A percentile compares a stretch with the other conserved stretches of the same genome.
These are phyloP conservation scores for Mucor mucedo DNA, from an alignment of 371 early-diverging fungal genomes.

Conservation along the genomic window DNA sequence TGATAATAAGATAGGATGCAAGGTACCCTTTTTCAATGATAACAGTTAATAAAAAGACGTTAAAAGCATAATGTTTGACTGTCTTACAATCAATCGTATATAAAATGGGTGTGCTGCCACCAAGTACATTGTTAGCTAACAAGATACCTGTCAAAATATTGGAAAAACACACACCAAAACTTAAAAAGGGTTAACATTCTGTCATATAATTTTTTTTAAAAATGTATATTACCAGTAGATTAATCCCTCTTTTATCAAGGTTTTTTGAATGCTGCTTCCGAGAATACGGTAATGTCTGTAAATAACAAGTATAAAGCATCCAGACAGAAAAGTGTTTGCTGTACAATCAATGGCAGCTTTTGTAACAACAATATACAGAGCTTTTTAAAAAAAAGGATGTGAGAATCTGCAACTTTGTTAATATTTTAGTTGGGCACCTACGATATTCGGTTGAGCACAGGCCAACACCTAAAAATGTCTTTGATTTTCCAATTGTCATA, in stretches of 20 bases:
- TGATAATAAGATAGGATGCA: slow-evolving; percentile 54
- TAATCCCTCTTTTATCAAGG: slow-evolving; percentile 43
- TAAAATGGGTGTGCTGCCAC: slow-evolving; percentile 47
- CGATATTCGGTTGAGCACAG: slow-evolving; percentile 45
- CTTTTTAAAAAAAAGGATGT: slow-evolving; percentile 17
- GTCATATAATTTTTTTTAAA: background rate
- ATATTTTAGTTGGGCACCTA: slow-evolving; percentile 12
- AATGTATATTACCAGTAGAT: slow-evolving; percentile 42
- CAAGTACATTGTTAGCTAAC: slow-evolving; percentile 34
- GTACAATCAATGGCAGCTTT: slow-evolving; percentile 45
- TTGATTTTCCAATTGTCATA: slow-evolving; percentile 40
- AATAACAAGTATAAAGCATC: slow-evolving; percentile 50
- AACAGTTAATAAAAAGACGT: background rate
- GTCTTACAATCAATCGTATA: slow-evolving; percentile 56
- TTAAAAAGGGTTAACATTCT: slow-evolving; percentile 1
- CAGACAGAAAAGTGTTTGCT: slow-evolving; percentile 48
- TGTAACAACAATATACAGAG: slow-evolving; percentile 37
- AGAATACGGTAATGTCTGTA: slow-evolving; percentile 47
- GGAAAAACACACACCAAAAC: slow-evolving; percentile 53
- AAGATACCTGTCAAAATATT: slow-evolving; percentile 51
- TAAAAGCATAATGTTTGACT: background rate
- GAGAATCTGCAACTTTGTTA: background rate
- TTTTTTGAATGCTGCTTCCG: slow-evolving; percentile 45
- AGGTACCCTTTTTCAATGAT: slow-evolving; percentile 39
- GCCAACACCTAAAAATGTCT: slow-evolving; percentile 14